phyloP scores from a whole-genome alignment of 169 alveolate genomes.

The Babesia sp. region DNA sequence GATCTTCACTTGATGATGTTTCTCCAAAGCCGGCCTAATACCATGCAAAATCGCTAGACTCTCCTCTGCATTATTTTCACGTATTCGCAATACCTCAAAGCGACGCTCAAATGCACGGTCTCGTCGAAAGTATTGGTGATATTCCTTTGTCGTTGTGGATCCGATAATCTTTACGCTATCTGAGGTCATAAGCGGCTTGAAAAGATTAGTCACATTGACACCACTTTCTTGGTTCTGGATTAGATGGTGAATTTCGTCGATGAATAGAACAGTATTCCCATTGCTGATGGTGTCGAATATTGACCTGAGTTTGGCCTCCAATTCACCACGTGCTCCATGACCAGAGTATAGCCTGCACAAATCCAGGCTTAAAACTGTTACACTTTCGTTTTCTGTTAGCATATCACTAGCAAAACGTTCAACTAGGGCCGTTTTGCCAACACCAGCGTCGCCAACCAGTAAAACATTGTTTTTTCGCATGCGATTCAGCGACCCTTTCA shows the following conservation, averaged over 20 bases:
- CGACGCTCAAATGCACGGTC: conserved; percentile 72
- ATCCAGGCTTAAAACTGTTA: conserved; percentile 65
- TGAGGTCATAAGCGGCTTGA: conserved; percentile 60
- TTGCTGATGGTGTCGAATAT: conserved; percentile 58
- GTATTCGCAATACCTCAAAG: conserved; percentile 59
- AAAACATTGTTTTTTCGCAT: conserved; percentile 79
- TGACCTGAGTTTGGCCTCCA: conserved; percentile 39
- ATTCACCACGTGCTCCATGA: conserved; percentile 49
- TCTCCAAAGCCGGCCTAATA: conserved; percentile 51
- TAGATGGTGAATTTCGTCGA: conserved; percentile 68
- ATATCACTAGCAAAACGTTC: conserved; percentile 63
- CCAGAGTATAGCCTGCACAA: conserved; percentile 68
- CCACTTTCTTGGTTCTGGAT: conserved; percentile 70
- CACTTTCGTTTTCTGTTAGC: conserved; percentile 41
- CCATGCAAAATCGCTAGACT: conserved; percentile 63
- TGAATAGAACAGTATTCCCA: conserved; percentile 63
- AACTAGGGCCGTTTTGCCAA: conserved; percentile 72
- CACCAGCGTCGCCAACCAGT: conserved; percentile 71
- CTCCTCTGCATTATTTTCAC: conserved; percentile 55
- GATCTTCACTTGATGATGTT: conserved; percentile 46
- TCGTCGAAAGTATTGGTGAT: conserved; percentile 59
- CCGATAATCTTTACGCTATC: conserved; percentile 67
- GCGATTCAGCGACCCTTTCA: conserved; percentile 77
- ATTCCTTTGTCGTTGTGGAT: conserved; percentile 68
- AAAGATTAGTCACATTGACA: conserved; percentile 53